These are phyloP conservation scores for Thielaviopsis ethacetica DNA, from an alignment of 2,329 filamentous ascomycete genomes.

Conservation along the genomic window DNA sequence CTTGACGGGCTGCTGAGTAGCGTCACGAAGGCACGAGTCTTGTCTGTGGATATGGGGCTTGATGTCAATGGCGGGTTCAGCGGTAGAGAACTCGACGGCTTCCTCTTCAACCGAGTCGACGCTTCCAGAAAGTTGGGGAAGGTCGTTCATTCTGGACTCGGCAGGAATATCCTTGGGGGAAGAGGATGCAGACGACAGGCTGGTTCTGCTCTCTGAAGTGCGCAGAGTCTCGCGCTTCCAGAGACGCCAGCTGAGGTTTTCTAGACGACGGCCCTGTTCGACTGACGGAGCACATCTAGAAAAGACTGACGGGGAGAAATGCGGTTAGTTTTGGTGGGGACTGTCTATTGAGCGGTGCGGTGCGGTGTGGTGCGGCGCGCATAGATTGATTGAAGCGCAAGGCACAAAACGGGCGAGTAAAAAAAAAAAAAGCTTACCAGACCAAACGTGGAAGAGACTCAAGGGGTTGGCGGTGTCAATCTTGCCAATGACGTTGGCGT, in stretches of 20 bases:
- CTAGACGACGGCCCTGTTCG: conserved; percentile 78
- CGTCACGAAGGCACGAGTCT: conserved; percentile 44
- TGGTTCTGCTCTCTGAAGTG: conserved; percentile 35
- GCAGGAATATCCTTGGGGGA: conserved; percentile 33
- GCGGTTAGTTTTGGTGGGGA: background rate
- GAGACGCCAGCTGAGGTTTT: conserved; percentile 90
- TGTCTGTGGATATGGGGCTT: conserved; percentile 53
- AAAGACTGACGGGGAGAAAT: conserved; percentile 46
- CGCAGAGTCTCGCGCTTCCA: conserved; percentile 93
- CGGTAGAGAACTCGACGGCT: conserved; percentile 38
- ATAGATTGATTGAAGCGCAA: too few relatives aligned
- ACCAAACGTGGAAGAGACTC: conserved; percentile 94
- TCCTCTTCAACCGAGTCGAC: conserved; percentile 60
- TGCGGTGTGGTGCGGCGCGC: too few relatives aligned
- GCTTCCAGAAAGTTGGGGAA: conserved; percentile 61
- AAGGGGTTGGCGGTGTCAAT: conserved; percentile 87
- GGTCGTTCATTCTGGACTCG: conserved; percentile 28
- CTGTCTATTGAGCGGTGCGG: too few relatives aligned
- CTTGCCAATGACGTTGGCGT: conserved; percentile 82
- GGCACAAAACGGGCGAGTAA: background rate
- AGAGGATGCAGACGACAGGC: conserved; percentile 32
- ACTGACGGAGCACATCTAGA: conserved; percentile 87
- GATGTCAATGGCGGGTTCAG: conserved; percentile 40
- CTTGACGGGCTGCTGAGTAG: conserved; percentile 52
- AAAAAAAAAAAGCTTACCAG: conserved; percentile 47